Evolutionary conservation across 805 yeast species (phyloP).

Genomic region (Kurtzmaniella fragi): DNA sequence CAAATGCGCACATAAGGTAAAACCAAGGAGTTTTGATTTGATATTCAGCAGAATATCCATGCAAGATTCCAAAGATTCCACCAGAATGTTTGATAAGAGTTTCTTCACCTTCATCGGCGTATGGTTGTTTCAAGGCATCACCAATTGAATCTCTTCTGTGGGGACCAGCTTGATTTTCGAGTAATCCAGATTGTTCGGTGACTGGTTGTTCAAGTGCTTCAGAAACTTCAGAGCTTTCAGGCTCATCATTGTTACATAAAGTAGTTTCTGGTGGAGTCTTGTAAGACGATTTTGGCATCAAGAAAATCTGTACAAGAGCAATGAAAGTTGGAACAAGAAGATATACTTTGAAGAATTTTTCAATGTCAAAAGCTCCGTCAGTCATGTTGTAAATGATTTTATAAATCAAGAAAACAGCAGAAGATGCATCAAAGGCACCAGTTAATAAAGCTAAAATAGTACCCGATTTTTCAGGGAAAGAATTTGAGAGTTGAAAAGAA

Average conservation of each 20-base stretch:
- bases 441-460: conserved; percentile 48
- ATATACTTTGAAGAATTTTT: conserved; percentile 42
- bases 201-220: not conserved
- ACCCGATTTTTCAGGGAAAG: conserved; percentile 52
- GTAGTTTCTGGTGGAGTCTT: conserved; percentile 29
- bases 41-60: conserved; percentile 44
- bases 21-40: conserved; percentile 54
- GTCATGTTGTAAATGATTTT: conserved; percentile 32
- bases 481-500: conserved; percentile 51
- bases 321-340: conserved; percentile 47
- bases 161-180: conserved; percentile 5
- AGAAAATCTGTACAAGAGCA: conserved; percentile 36
- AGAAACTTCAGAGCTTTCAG: conserved; percentile 6
- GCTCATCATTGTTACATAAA: conserved; percentile 19
- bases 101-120: conserved; percentile 46
- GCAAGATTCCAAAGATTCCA: conserved; percentile 50
- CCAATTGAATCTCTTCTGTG: conserved; percentile 51
- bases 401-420: conserved; percentile 49
- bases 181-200: conserved; percentile 21
- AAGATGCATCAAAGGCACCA: conserved; percentile 57
- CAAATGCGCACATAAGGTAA: conserved; percentile 41
- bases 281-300: conserved; percentile 51
- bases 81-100: conserved; percentile 30
- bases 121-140: conserved; percentile 50
- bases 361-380: conserved; percentile 31